Base-by-base conservation (phyloP, 495 filamentous ascomycete species). In the Lichenothelia convexa region DNA sequence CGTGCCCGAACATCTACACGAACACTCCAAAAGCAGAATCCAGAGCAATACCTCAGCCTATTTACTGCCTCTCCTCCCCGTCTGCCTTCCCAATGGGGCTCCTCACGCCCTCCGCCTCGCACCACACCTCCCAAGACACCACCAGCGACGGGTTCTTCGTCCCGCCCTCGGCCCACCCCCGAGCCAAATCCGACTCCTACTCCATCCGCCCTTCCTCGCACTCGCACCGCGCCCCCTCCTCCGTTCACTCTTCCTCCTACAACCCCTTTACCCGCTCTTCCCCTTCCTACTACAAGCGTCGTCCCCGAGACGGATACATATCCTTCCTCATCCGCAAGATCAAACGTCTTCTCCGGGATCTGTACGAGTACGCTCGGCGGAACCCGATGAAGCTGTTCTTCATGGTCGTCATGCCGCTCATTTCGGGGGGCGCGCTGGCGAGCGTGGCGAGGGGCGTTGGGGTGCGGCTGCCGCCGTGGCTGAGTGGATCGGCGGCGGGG, bases 361-460 rank as follows among this genome's bases (percentile, higher is more conserved):
- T 92, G 9, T 65, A 68, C 45, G 65, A 71, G 51, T 91, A 84
- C 54, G 75, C 78, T 38, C 72, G 79, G 48, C 62, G 69, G 5
- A 71, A 93, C 50, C 85, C 85, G 0, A 46, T 82, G 44, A 89
- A 86, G 56, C 76, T 87, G 2, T 73, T 91, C 56, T 71, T 86
- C 62, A 63, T 89, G 13, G 75, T 91, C 21, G 70, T 91, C 36
- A 67, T 92, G 64, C 85, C 85, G 15, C 62, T 94, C 32, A 60
- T 93, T 39, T 81, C 42, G 7, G 80, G 80, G 34, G 85, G 85
- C 4, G 75, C 80, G 18, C 55, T 94, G 46, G 67, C 70, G 3
- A 74, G 71, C 19, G 53, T 92, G 17, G 61, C 89, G 9, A 66
- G 66, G 17, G 70, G 74, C 55, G 73, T 93, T 51, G 84, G 84